Evolutionary conservation across 23 red algal species (phyloP), one percentile per base, ranked within the genome.

Genomic region (Cyanidium caldarium): DNA sequence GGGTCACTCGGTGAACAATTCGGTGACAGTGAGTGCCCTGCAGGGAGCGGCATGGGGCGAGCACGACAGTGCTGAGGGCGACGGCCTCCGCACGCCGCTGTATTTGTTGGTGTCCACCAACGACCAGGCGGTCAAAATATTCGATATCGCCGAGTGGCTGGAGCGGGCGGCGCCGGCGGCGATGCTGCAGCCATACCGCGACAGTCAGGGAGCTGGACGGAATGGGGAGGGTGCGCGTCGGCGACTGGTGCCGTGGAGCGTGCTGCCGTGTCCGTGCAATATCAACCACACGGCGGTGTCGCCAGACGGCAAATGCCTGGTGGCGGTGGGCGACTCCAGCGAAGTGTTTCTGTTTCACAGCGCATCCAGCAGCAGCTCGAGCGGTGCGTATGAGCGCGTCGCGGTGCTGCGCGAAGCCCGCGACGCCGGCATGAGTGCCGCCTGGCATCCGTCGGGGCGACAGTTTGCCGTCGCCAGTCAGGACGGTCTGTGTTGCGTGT

Each of bases 381-480:
- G 58, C 31, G 70, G 42, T n/a, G 38, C 0, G 1, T 75, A 40
- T 43, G 1, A 37, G 17, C 5, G 20, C n/a, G 0, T 35, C 1
- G 20, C 70, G 5, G 26, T 3, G 19, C n/a, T 46, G 34, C 70
- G 70, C 13, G 58, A 61, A 38, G 46, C 43, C 7, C 2, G 1
- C 1, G 43, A 58, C 5, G 45, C 70, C 2, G 40, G 33, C 46
- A 37, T 75, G 1, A 40, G 2, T 61, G 46, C 45, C 26, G 35
- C 30, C 35, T 75, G 70, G 70, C 46, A 61, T 75, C 38, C 70
- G 3, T 35, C 46, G 34, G 42, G 70, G 19, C 37, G n/a, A 0
- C 7, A 10, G 33, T 75, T 75, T 75, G 70, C 70, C 1, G 70
- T 75, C 2, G 70, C 70, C 17, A 75, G 70, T 23, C 70, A 75